A percentile compares a stretch with the other conserved stretches of the same genome.
Evolutionary conservation across 2,329 filamentous ascomycete species (phyloP).

Genomic region (Aspergillus tubingensis): DNA sequence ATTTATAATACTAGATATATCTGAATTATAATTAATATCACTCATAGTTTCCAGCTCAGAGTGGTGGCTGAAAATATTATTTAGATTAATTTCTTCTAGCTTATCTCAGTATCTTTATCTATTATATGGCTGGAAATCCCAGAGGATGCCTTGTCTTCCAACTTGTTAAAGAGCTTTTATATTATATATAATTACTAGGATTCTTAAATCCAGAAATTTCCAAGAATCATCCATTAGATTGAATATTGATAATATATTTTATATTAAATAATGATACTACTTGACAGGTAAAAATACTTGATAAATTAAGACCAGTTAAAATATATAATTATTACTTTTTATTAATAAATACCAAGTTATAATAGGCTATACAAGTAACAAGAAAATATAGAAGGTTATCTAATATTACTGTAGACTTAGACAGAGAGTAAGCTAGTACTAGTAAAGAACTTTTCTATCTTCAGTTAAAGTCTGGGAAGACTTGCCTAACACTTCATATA

Average conservation of each 20-base stretch:
- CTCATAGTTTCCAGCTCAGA: constrained; percentile 1
- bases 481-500: too few species aligned
- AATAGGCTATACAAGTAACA: constrained; percentile 12
- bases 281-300: constrained; percentile 17
- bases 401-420: too few species aligned
- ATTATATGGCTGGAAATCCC: constrained; percentile 3
- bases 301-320: constrained; percentile 17
- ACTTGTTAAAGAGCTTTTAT: neutral
- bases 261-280: constrained; percentile 23
- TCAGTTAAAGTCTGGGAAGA: too few species aligned
- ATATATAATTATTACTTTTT: constrained; percentile 20
- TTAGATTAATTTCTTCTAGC: neutral
- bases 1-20: constrained; percentile 20
- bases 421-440: too few species aligned
- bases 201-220: constrained; percentile 2
- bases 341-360: constrained; percentile 19
- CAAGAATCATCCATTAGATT: neutral
- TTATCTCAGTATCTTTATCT: constrained; percentile 2
- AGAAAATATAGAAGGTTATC: constrained; percentile 2
- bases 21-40: neutral
- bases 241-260: constrained; percentile 7
- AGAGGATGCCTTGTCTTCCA: neutral
- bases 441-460: too few species aligned
- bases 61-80: constrained; percentile 6
- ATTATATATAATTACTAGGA: neutral